Percentiles rank a stretch among this genome's conserved stretches.
Evolutionary conservation across 1,139 yeast genomes (phyloP).

Genomic region (Candida pseudocylindracea): DNA sequence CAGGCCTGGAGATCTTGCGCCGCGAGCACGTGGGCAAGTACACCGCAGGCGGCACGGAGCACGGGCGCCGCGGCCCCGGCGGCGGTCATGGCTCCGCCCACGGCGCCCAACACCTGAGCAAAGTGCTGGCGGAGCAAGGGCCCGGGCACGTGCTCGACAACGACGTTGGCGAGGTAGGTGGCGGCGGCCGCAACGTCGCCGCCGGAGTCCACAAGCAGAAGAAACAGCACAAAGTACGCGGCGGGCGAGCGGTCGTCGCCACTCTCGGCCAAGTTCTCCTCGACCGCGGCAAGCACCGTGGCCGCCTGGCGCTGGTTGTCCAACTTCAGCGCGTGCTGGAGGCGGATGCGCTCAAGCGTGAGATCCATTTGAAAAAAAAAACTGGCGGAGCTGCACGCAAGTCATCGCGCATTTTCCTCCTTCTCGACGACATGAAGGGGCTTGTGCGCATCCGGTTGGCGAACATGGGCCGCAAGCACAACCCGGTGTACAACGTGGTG

Average conservation of each 20-base stretch:
- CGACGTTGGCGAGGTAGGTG: constrained; percentile 61
- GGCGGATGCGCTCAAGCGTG: constrained; percentile 18
- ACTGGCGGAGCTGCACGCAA: too few relatives aligned
- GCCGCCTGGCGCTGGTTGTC: constrained; percentile 61
- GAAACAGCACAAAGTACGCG: constrained; percentile 67
- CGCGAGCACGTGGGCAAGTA: constrained; percentile 53
- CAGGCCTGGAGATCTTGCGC: constrained; percentile 73
- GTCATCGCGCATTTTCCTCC: too few relatives aligned
- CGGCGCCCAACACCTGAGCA: constrained; percentile 49
- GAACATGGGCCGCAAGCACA: constrained; percentile 75
- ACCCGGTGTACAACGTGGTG: constrained; percentile 81
- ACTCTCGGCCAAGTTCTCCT: constrained; percentile 65
- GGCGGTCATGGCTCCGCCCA: constrained; percentile 45
- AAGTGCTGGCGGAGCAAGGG: constrained; percentile 50
- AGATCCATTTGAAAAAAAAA: neutral
- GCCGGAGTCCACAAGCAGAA: constrained; percentile 63
- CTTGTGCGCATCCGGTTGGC: constrained; percentile 60
- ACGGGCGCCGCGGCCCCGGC: constrained; percentile 72
- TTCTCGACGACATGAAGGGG: too few relatives aligned
- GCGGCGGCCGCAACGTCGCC: constrained; percentile 45
- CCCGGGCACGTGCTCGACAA: constrained; percentile 56
- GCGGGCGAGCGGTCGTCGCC: constrained; percentile 36
- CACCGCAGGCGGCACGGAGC: constrained; percentile 66
- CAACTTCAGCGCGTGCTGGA: constrained; percentile 50
- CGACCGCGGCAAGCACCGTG: constrained; percentile 71